Base-by-base conservation (phyloP, 345 rosid species). In the Brassica incana region DNA sequence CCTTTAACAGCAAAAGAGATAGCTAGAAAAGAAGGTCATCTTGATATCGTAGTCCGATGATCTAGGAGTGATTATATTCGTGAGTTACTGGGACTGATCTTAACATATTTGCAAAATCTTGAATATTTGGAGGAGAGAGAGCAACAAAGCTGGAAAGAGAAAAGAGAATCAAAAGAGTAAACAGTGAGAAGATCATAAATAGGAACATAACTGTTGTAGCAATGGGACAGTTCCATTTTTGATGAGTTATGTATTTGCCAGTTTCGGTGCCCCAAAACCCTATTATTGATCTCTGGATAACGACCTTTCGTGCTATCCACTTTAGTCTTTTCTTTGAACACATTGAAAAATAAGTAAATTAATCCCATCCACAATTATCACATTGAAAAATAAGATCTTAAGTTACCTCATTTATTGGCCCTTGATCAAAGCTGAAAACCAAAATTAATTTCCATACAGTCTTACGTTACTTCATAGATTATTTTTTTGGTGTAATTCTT, bases 151-250 rank as follows among this genome's bases (percentile, higher is more conserved):
- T 29, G 40, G 35, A 80, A 16, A 38, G 4, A 60, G 7, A 61
- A 56, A 33, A 38, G 6, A 64, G 78, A 48, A 79, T 74, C 71
- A 68, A 59, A 80, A 43, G 69, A 59, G 29, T 29, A 36, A 69
- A 64, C 69, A 80, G 83, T 69, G 78, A 80, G 79, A 69, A 75
- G 79, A 75, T 74, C 79, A 27, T 64, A 69, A 75, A 80, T 75
- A 80, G 71, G 20, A 56, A 64, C 8, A 75, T 7, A 80, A 80
- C 83, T 80, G 77, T 75, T 38, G 75, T 36, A 75, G 58, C 80
- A 80, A 80, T 80, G 83, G 77, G 83, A 80, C 83, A 80, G 77
- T 75, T 80, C 80, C 65, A 75, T 65, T 2, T 43, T 58, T 76
- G 40, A 75, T 56, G 76, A 80, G 80, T 75, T 29, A 71, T 71